These are phyloP conservation scores for Aurifilum marmelostoma DNA, from an alignment of 2,329 filamentous ascomycete species.

Conservation along the genomic window DNA sequence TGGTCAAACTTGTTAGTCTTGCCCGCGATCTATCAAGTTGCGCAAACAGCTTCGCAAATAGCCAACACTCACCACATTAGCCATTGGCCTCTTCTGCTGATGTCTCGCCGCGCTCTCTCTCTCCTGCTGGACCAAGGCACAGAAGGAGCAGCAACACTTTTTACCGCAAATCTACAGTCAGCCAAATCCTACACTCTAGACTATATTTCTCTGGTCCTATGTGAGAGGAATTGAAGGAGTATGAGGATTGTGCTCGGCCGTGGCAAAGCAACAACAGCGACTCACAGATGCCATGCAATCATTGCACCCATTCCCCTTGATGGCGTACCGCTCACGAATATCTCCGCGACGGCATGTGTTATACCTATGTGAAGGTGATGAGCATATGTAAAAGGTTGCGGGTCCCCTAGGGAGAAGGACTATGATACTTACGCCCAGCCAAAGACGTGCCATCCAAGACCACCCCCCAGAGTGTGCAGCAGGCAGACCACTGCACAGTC, in stretches of 20 bases:
- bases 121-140: slow-evolving; percentile 25
- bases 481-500: slow-evolving; percentile 22
- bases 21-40: neutral
- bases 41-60: neutral
- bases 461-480: slow-evolving; percentile 18
- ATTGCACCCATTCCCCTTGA: slow-evolving; percentile 18
- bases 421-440: slow-evolving; percentile 18
- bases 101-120: slow-evolving; percentile 19
- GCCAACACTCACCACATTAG: slow-evolving; percentile 11
- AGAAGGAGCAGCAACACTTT: slow-evolving; percentile 24
- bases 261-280: neutral
- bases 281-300: slow-evolving; percentile 24
- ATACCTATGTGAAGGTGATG: neutral
- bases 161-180: neutral
- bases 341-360: slow-evolving; percentile 21
- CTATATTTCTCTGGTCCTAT: neutral
- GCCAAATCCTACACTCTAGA: neutral
- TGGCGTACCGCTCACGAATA: slow-evolving; percentile 13
- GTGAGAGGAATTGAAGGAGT: neutral
- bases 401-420: neutral
- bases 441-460: slow-evolving; percentile 8
- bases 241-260: neutral
- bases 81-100: neutral
- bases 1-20: neutral
- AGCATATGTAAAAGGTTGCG: neutral